A percentile compares a stretch with the other conserved stretches of the same genome.
Evolutionary conservation across 2,329 filamentous ascomycete genomes (phyloP).

Genomic region (Fusarium sp.): DNA sequence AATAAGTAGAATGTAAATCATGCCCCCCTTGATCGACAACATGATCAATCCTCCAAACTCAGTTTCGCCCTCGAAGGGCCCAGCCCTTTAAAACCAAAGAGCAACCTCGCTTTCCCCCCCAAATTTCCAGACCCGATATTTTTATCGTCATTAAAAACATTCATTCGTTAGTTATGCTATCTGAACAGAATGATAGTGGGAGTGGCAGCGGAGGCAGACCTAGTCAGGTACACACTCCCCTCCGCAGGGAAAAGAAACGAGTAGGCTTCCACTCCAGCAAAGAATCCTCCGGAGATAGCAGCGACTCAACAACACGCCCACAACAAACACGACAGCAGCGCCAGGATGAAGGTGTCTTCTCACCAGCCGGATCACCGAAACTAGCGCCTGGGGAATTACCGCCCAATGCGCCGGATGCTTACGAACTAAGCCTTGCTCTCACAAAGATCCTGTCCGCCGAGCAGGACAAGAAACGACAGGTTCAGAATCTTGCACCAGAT

Average conservation of each 20-base stretch:
- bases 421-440: slow-evolving; percentile 50
- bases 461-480: slow-evolving; percentile 34
- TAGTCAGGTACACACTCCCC: slow-evolving; percentile 45
- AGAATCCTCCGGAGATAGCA: slow-evolving; percentile 30
- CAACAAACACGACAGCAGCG: slow-evolving; percentile 9
- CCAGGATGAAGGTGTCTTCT: slow-evolving; percentile 36
- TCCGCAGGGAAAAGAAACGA: slow-evolving; percentile 52
- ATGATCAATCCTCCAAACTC: slow-evolving; percentile 34
- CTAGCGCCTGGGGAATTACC: slow-evolving; percentile 40
- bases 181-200: slow-evolving; percentile 43
- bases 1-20: slow-evolving; percentile 24
- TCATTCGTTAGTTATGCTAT: slow-evolving; percentile 16
- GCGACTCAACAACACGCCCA: not conserved
- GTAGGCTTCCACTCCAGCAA: slow-evolving; percentile 51
- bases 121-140: slow-evolving; percentile 12
- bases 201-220: slow-evolving; percentile 39
- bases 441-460: slow-evolving; percentile 51
- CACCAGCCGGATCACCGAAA: slow-evolving; percentile 42
- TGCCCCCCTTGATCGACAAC: slow-evolving; percentile 26
- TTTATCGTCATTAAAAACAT: not conserved
- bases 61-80: slow-evolving; percentile 27
- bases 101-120: not conserved
- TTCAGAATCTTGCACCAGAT: not conserved
- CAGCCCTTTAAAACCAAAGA: slow-evolving; percentile 10
- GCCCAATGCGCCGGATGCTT: slow-evolving; percentile 50